Conservation (phyloP, 495 filamentous ascomycete genomes). For the Penicillium coprophilum region DNA sequence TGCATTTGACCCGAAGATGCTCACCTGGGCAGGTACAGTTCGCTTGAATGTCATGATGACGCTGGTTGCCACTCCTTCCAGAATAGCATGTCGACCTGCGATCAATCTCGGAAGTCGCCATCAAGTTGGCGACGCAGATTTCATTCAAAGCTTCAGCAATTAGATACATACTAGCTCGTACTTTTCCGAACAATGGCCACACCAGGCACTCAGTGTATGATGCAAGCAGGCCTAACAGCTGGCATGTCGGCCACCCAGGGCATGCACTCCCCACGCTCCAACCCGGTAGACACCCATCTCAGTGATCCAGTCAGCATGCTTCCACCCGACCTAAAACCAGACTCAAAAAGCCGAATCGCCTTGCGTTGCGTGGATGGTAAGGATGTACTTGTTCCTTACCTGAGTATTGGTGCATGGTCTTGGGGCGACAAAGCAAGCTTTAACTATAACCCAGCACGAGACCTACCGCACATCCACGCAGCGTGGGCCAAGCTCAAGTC, state of each 20-base stretch:
- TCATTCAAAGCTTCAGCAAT: background rate
- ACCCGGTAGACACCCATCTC: constrained; percentile 21
- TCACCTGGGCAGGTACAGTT: background rate
- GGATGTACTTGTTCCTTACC: constrained; percentile 30
- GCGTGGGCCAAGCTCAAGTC: constrained; percentile 34
- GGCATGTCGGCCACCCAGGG: constrained; percentile 40
- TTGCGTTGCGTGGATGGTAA: constrained; percentile 16
- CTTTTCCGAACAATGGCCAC: constrained; percentile 14
- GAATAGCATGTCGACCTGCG: background rate
- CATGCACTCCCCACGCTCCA: constrained; percentile 30
- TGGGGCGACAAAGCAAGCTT: constrained; percentile 48
- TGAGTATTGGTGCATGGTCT: constrained; percentile 41
- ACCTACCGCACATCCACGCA: constrained; percentile 32
- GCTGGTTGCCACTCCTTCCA: background rate
- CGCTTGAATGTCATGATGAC: constrained; percentile 6
- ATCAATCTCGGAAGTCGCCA: background rate
- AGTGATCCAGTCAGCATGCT: constrained; percentile 27
- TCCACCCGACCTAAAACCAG: constrained; percentile 17
- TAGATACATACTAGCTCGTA: background rate
- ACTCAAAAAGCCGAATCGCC: constrained; percentile 21
- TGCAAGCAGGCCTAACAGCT: constrained; percentile 37
- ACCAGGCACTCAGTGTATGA: constrained; percentile 28
- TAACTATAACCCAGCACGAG: constrained; percentile 28
- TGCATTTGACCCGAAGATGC: background rate
- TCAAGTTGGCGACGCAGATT: background rate